phyloP scores from a whole-genome alignment of 805 yeast species.

The Saccharomyces mikatae region DNA sequence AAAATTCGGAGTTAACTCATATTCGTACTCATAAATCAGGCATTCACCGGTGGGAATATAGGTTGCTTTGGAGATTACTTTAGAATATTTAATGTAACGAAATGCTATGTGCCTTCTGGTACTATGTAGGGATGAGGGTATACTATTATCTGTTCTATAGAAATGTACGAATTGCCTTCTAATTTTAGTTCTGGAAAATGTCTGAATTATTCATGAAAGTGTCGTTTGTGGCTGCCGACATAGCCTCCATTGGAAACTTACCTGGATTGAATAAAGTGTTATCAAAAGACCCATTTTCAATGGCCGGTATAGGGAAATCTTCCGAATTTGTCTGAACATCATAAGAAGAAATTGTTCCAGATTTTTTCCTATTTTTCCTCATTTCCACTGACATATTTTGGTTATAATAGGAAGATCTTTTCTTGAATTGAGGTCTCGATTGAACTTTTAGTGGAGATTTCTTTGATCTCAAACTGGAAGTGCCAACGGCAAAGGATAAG shows the following conservation, averaged over 20 bases:
- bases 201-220: neutral
- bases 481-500: neutral
- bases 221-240: neutral
- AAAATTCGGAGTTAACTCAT: constrained; percentile 24
- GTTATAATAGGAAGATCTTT: neutral
- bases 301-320: neutral
- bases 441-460: neutral
- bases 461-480: neutral
- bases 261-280: neutral
- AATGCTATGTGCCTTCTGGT: neutral
- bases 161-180: neutral
- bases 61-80: neutral
- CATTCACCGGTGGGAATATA: neutral
- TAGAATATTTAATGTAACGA: neutral
- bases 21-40: constrained; percentile 8
- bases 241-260: neutral
- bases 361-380: neutral
- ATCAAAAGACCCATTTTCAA: neutral
- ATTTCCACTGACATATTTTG: neutral
- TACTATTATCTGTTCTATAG: neutral
- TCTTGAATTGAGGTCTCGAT: neutral
- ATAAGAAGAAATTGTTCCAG: neutral
- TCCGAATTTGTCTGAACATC: neutral
- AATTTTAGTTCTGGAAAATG: neutral
- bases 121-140: neutral